Percentiles rank a stretch among this genome's conserved stretches.
phyloP scores from a whole-genome alignment of 192 early-diverging fungal genomes.

The Chytriomyces hyalinus region DNA sequence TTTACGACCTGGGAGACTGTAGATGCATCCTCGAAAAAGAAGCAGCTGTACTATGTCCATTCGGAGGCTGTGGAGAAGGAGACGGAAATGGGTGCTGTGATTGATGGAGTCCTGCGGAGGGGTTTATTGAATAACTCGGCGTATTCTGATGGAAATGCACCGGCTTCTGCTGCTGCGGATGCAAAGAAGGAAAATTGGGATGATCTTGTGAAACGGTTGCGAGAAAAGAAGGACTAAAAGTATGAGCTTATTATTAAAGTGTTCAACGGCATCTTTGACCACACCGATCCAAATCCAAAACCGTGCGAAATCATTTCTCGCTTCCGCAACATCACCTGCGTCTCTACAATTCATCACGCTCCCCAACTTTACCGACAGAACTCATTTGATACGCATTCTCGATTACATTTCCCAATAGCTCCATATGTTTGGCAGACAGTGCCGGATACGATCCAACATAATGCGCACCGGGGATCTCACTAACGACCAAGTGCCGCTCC shows the following conservation, averaged over 20 bases:
- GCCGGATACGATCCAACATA: slow-evolving; percentile 15
- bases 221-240: slow-evolving; percentile 6
- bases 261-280: too few relatives aligned
- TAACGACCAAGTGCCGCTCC: slow-evolving; percentile 21
- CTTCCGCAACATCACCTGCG: too few relatives aligned
- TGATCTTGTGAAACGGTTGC: slow-evolving; percentile 20
- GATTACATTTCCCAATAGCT: slow-evolving; percentile 13
- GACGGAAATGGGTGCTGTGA: slow-evolving; percentile 5
- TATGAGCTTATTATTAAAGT: neutral
- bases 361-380: neutral
- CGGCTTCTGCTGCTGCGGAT: neutral
- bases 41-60: slow-evolving; percentile 13
- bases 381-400: neutral
- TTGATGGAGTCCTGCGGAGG: slow-evolving; percentile 15
- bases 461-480: slow-evolving; percentile 17
- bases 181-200: slow-evolving; percentile 21
- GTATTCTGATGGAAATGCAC: neutral
- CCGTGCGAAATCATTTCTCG: too few relatives aligned
- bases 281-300: too few relatives aligned
- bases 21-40: neutral
- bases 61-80: slow-evolving; percentile 6
- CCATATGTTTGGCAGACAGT: slow-evolving; percentile 6
- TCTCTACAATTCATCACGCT: neutral
- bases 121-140: neutral
- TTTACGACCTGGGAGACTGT: slow-evolving; percentile 33